Percentiles rank a stretch among this genome's conserved stretches.
Evolutionary conservation across 129 eudicot genomes (phyloP).

Genomic region (Centella asiatica): DNA sequence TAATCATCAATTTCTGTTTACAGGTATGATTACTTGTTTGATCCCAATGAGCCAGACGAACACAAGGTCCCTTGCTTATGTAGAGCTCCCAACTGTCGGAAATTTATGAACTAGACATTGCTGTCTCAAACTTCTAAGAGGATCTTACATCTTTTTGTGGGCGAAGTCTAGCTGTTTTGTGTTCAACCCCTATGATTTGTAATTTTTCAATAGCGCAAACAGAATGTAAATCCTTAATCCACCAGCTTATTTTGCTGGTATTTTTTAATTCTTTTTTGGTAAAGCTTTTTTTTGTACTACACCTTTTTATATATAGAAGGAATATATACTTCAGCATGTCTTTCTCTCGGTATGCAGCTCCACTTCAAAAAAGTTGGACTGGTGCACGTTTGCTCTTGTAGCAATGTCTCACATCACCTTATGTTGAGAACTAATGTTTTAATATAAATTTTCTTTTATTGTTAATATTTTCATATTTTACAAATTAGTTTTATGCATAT

Average conservation of each 20-base stretch:
- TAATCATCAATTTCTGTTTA: slow-evolving; percentile 2
- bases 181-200: neutral
- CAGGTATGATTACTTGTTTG: slow-evolving; percentile 97
- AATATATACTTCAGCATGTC: no score
- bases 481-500: no score
- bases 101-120: slow-evolving; percentile 94
- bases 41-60: slow-evolving; percentile 93
- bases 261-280: neutral
- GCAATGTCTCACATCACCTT: no score
- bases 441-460: no score
- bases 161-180: neutral
- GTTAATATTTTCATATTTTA: no score
- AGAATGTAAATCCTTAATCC: slow-evolving; percentile 14
- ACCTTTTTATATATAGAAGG: no score
- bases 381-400: no score
- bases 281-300: no score
- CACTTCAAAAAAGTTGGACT: no score
- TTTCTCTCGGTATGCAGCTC: no score
- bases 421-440: no score
- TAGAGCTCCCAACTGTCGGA: slow-evolving; percentile 75
- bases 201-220: neutral
- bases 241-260: slow-evolving; percentile 3
- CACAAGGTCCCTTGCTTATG: slow-evolving; percentile 85
- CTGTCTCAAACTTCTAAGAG: neutral
- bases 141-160: neutral